Evolutionary conservation across 2,329 filamentous ascomycete species (phyloP), one percentile per base, ranked within the genome.

Genomic region (Arachnopeziza araneosa): DNA sequence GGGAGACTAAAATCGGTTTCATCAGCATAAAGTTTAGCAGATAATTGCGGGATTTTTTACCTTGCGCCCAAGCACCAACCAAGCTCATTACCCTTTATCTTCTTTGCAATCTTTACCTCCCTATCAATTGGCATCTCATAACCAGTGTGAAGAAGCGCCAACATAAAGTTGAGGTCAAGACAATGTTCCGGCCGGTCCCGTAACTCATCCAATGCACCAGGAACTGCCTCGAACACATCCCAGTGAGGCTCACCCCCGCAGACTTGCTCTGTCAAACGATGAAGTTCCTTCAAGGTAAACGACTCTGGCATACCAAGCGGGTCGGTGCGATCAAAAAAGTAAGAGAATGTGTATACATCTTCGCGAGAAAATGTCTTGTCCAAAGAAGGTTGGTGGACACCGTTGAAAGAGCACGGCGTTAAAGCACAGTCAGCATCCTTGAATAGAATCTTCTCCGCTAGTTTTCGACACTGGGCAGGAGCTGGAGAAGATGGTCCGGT

Each of bases 61-160:
- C 91, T 96, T 66, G 95, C 95, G 75, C 95, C 95, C 71, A 99
- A 81, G 78, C 93, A 98, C 95, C 95, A 99, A 49, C 95, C 95
- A 70, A 99, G 78, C 79, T 99, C 96, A 75, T 97, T 97, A 59
- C 87, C 87, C 79, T 96, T 93, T 72, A 99, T 96, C 83, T 97
- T 96, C 89, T 99, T 99, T 62, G 93, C 95, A 72, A 97, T 96
- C 81, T 90, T 93, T 66, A 99, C 92, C 76, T 99, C 95, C 49
- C 96, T 84, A 67, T 96, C 91, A 69, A 98, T 87, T 3, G 93
- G 93, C 91, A 99, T 97, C 68, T 98, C 95, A 71, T 99, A 99
- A 2, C 95, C 95, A 6, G 91, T 96, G 76, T 98, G 93, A 58
- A 98, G 79, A 60, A 99, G 80, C 24, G 90, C 90, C 69, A 96